Evolutionary conservation across 2,329 filamentous ascomycete genomes (phyloP), one percentile per base, ranked within the genome.

Genomic region (Hysterium pulicare): DNA sequence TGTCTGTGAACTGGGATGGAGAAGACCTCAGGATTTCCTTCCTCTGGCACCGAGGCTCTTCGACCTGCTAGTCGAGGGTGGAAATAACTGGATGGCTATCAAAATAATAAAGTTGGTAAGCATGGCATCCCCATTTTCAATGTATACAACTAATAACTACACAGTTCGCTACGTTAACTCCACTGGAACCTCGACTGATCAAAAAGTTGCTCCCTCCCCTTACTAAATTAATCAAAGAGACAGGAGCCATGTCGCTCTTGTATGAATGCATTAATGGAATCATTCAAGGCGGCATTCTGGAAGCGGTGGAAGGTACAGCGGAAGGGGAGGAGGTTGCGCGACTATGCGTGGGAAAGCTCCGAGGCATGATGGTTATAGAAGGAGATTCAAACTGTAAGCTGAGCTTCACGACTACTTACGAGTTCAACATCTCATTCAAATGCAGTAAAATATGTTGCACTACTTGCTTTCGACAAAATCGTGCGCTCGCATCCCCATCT

Each of bases 21-120:
- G 93, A 54, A 79, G 93, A 53, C 93, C 93, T 3, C 85, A 91
- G 53, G 93, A 98, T 67, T 97, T 97, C 56, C 74, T 98, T 22
- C 88, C 93, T 11, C 75, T 98, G 22, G 93, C 93, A 0, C 93
- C 93, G 7, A 79, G 93, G 45, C 70, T 98, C 20, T 98, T 97
- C 58, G 90, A 96, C 61, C 76, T 98, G 15, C 73, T 98, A 20
- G 90, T 96, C 10, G 86, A 94, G 47, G 85, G 90, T 42, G 86
- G 86, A 28, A 97, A 98, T 68, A 98, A 98, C 68, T 98, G 93
- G 93, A 97, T 98, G 91, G 90, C 90, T 45, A 98, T 98, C 64
- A 98, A 98, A 66, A 81, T 98, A 49, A 97, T 98, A 66, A 98
- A 98, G 70, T 78, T 98, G 49, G 88, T 91, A 66, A 53, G 80